These are phyloP conservation scores for Corynascus novoguineensis DNA, from an alignment of 495 filamentous ascomycete genomes.

Conservation along the genomic window DNA sequence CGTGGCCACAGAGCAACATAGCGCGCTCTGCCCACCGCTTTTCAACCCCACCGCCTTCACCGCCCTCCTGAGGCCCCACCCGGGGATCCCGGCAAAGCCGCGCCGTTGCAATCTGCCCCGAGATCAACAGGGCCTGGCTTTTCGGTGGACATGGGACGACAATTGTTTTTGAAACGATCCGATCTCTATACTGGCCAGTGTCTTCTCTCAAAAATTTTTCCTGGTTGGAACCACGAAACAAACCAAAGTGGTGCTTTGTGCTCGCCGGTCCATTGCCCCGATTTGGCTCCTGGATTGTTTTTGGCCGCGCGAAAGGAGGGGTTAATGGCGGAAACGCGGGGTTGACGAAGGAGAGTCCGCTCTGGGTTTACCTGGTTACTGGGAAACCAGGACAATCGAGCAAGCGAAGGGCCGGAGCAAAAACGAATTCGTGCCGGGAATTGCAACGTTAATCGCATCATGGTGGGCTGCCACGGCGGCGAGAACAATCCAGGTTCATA, in stretches of 20 bases:
- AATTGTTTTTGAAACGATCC: not conserved
- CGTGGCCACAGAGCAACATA: not conserved
- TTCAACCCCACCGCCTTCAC: slow-evolving; percentile 5
- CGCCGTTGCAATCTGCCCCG: not conserved
- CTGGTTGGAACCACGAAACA: not conserved
- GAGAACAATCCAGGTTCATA: too few species aligned
- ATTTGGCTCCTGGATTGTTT: not conserved
- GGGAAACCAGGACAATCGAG: not conserved
- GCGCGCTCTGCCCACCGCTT: not conserved
- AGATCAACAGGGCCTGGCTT: not conserved
- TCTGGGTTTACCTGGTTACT: too few species aligned
- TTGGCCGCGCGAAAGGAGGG: not conserved
- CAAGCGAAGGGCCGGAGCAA: not conserved
- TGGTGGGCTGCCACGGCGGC: too few species aligned
- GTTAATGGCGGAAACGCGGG: not conserved
- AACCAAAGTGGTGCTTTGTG: not conserved
- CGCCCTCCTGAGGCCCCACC: not conserved
- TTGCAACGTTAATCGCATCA: too few species aligned
- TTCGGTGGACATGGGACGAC: not conserved
- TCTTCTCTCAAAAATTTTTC: not conserved
- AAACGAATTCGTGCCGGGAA: too few species aligned
- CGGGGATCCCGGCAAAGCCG: slow-evolving; percentile 4
- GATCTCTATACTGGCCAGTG: not conserved
- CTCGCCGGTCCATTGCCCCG: too few species aligned
- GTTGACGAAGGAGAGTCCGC: too few species aligned